Evolutionary conservation across 1,284 basidiomycete genomes (phyloP), one percentile per base, ranked within the genome.

Genomic region (Neonothopanus nambi): DNA sequence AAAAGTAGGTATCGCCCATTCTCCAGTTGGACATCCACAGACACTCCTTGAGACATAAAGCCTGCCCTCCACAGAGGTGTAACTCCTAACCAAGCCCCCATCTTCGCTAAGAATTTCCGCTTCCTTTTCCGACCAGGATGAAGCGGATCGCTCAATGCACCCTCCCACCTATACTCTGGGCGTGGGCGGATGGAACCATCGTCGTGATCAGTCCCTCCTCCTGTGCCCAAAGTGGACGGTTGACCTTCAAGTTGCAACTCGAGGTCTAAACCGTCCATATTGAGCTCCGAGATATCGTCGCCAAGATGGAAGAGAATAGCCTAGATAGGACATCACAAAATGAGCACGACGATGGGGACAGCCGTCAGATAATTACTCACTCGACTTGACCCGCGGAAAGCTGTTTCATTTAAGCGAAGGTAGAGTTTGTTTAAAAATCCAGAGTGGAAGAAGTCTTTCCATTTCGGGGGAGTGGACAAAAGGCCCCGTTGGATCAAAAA

Each of bases 351-450:
- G 15, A 24, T 11, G 15, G 3, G 17, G 43, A 30, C 39, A 23
- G 36, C n/a, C 30, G 50, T 39, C 59, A 55, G 30, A 45, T 38
- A 60, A 41, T 47, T 60, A 64, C 75, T 56, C 58, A 84, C 85
- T 61, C 70, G 67, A 26, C 69, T 71, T 7, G 80, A 79, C 35
- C 77, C 74, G 43, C 73, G 77, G 63, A 86, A 91, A 3, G 81
- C 80, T n/a, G 83, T 79, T 57, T 91, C 85, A 65, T 91, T 89
- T 63, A 92, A 71, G 17, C 86, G 79, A 40, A 89, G 72, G 66
- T 91, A 91, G 28, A 90, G 66, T 64, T 85, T 87, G 70, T 93
- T 92, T 57, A 93, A 65, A 56, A 90, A 76, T 1, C 90, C 90
- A 1, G 80, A 66, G 61, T 88, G 79, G 61, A 93, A 82, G 59